A percentile compares a stretch with the other conserved stretches of the same genome.
Evolutionary conservation across 441 rosid genomes (phyloP).

Genomic region (Arabidopsis lyrata): DNA sequence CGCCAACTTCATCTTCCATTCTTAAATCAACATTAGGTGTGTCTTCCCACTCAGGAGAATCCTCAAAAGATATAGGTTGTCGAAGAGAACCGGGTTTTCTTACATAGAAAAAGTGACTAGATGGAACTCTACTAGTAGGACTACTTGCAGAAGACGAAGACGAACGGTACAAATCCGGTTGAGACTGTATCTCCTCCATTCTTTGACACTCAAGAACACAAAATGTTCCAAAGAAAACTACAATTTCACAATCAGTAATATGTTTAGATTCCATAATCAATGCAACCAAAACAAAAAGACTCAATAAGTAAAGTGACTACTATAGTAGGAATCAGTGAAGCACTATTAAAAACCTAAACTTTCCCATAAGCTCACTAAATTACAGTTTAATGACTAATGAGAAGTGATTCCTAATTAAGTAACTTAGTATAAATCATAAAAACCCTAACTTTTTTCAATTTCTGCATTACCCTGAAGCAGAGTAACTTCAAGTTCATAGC

Average conservation of each 20-base stretch:
- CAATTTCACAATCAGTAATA: conserved; percentile 1
- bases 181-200: conserved; percentile 99
- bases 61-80: conserved; percentile 97
- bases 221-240: not conserved
- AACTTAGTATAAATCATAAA: conserved; percentile 9
- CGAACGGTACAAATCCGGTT: conserved; percentile 93
- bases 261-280: not conserved
- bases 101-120: conserved; percentile 93
- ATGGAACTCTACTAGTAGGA: conserved; percentile 97
- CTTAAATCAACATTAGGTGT: conserved; percentile 80
- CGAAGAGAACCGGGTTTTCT: conserved; percentile 90
- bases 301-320: conserved; percentile 9
- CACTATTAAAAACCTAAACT: conserved; percentile 2
- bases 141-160: conserved; percentile 98
- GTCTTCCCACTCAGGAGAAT: conserved; percentile 99
- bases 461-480: conserved; percentile 18
- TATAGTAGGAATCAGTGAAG: conserved; percentile 1
- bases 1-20: conserved; percentile 65
- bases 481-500: conserved; percentile 12
- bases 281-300: conserved; percentile 10
- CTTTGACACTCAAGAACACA: conserved; percentile 11
- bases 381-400: conserved; percentile 12
- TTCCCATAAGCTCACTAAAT: conserved; percentile 37
- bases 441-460: conserved; percentile 13
- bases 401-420: conserved; percentile 32